These are phyloP conservation scores for Boletus vermiculosoides DNA, from an alignment of 768 basidiomycete species.

Conservation along the genomic window DNA sequence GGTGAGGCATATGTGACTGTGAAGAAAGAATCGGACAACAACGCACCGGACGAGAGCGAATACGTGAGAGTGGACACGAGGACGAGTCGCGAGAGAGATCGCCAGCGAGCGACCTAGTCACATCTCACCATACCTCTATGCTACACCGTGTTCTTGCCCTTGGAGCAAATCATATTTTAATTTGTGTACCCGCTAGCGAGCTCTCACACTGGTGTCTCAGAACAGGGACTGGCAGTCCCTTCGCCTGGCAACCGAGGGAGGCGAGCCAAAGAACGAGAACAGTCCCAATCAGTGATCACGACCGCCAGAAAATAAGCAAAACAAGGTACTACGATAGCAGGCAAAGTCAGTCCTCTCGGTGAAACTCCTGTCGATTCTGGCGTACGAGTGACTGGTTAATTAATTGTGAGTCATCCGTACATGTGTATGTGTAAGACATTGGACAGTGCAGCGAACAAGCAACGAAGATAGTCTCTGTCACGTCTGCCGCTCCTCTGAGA, in stretches of 20 bases:
- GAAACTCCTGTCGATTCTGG: too few relatives aligned
- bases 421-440: too few relatives aligned
- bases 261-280: background rate
- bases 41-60: constrained; percentile 58
- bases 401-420: too few relatives aligned
- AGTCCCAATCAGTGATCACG: background rate
- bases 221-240: background rate
- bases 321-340: too few relatives aligned
- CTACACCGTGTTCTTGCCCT: constrained; percentile 7
- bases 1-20: constrained; percentile 77
- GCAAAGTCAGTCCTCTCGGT: too few relatives aligned
- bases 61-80: constrained; percentile 82
- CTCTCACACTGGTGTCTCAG: background rate
- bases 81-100: constrained; percentile 51
- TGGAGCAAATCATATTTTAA: constrained; percentile 5
- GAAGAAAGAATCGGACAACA: constrained; percentile 54
- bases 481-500: too few relatives aligned
- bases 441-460: too few relatives aligned
- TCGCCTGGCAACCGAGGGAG: background rate
- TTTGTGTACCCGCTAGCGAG: background rate
- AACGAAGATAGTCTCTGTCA: too few relatives aligned
- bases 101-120: constrained; percentile 23
- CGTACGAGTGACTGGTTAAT: too few relatives aligned
- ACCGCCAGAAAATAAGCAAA: too few relatives aligned
- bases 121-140: background rate